Evolutionary conservation across 371 early-diverging fungal genomes (phyloP), one percentile per base, ranked within the genome.

Genomic region (Apophysomyces variabilis): DNA sequence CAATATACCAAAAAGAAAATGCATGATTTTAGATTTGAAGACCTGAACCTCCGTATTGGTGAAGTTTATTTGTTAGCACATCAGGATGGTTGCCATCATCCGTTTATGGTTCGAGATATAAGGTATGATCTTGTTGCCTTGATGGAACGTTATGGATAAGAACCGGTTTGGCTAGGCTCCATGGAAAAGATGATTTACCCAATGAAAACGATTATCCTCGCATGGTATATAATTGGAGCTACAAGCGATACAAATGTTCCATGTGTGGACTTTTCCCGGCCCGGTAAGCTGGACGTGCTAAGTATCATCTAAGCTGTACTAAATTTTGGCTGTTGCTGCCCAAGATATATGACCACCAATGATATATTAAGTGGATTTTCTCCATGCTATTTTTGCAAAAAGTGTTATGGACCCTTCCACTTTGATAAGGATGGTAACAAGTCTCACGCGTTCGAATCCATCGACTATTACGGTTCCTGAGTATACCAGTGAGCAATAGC

Each of bases 371-470:
- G 87, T 61, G 92, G 92, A 8, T 81, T 83, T 63, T 87, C 88
- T n/a, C 92, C 93, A 1, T 87, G 88, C 60, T 89, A 87, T 69
- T 93, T 92, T 76, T 94, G 94, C 66, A 82, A 86, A 61, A 74
- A 74, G 35, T 94, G 94, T 76, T 94, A 87, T 62, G 68, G 78
- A 26, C 79, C 77, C 6, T 92, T 93, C 75, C 94, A 93, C 72
- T 90, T 85, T 66, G 84, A 87, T 61, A 64, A 50, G n/a, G 68
- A 86, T n/a, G 85, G 83, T 9, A 70, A 63, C 8, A 60, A 45
- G 36, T 45, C n/a, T 45, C 46, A 45, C 16, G 13, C 46, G 13
- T 45, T 45, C 16, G 46, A 45, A 45, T 13, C n/a, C 6, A 45
- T 18, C 13, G n/a, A 45, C n/a, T 45, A 45, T 18, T 45, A 45